Percentiles rank a stretch among this genome's conserved stretches.
Evolutionary conservation across 208 protist species (phyloP).

Genomic region (Trypanosoma caninum): DNA sequence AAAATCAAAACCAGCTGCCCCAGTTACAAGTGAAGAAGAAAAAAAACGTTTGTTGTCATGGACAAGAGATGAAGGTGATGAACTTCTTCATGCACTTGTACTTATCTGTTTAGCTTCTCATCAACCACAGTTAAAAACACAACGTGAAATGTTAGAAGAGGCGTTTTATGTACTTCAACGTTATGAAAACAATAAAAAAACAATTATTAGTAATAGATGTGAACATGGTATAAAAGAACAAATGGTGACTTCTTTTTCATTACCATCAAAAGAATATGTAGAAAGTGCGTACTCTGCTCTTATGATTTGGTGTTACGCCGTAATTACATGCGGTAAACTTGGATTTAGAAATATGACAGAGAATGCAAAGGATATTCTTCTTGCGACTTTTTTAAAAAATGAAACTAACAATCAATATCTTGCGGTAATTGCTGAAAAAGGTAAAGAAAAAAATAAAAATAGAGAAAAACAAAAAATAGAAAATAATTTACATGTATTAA

Average conservation of each 20-base stretch:
- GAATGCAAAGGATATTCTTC: constrained; percentile 30
- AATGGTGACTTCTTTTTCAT: neutral
- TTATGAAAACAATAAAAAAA: constrained; percentile 22
- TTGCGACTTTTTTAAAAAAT: constrained; percentile 18
- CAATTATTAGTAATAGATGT: too few relatives aligned
- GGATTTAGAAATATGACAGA: constrained; percentile 30
- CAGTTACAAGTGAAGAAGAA: constrained; percentile 44
- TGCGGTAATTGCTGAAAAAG: constrained; percentile 12
- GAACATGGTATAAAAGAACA: too few relatives aligned
- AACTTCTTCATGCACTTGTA: constrained; percentile 41
- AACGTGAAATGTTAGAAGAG: constrained; percentile 41
- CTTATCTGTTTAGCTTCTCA: constrained; percentile 52
- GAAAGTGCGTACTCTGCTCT: constrained; percentile 31
- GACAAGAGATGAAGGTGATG: constrained; percentile 30
- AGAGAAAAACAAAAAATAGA: neutral
- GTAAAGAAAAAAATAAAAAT: neutral
- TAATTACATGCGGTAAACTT: constrained; percentile 36
- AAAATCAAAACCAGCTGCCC: constrained; percentile 45
- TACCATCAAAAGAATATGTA: neutral
- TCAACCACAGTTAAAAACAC: constrained; percentile 28
- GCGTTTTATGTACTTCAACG: constrained; percentile 30
- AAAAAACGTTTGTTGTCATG: constrained; percentile 49
- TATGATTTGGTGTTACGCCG: constrained; percentile 68
- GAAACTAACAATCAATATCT: constrained; percentile 10
- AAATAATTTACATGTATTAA: neutral